Conservation (phyloP, 2,329 filamentous ascomycete genomes). For the Microsporum canis region DNA sequence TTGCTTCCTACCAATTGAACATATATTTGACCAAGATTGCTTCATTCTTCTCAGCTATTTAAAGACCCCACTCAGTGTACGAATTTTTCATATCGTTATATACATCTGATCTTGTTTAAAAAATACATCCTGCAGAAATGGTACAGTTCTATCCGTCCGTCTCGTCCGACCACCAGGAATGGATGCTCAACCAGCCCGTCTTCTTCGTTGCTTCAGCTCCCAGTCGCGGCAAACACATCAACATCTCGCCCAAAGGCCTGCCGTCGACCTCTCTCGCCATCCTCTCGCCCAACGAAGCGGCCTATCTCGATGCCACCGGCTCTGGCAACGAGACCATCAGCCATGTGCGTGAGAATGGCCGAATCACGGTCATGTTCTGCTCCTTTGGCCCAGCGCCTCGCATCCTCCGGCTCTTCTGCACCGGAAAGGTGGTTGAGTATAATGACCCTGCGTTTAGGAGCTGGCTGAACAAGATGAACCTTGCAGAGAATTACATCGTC, state of each 20-base stretch:
- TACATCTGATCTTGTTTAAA: too few species aligned
- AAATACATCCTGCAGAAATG: conserved; percentile 33
- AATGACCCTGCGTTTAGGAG: conserved; percentile 40
- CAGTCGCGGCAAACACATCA: conserved; percentile 56
- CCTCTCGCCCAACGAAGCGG: conserved; percentile 47
- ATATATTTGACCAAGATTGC: neutral
- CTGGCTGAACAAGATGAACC: conserved; percentile 37
- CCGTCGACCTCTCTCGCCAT: conserved; percentile 52
- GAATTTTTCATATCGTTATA: neutral
- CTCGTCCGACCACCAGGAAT: conserved; percentile 45
- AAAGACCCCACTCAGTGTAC: neutral
- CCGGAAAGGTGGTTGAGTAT: conserved; percentile 48
- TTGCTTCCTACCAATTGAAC: neutral
- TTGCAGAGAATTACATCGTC: conserved; percentile 27
- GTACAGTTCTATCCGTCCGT: conserved; percentile 48
- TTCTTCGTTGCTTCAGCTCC: conserved; percentile 69
- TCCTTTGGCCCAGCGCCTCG: conserved; percentile 49
- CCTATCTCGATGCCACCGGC: conserved; percentile 64
- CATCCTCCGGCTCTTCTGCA: conserved; percentile 55
- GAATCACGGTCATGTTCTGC: conserved; percentile 64
- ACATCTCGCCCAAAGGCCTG: conserved; percentile 65
- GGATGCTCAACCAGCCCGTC: conserved; percentile 56
- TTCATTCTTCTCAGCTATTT: neutral
- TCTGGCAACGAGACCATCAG: conserved; percentile 66
- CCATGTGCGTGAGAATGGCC: conserved; percentile 65